Conservation (phyloP, 2,329 filamentous ascomycete genomes). For the Paraconiothyrium brasiliense region DNA sequence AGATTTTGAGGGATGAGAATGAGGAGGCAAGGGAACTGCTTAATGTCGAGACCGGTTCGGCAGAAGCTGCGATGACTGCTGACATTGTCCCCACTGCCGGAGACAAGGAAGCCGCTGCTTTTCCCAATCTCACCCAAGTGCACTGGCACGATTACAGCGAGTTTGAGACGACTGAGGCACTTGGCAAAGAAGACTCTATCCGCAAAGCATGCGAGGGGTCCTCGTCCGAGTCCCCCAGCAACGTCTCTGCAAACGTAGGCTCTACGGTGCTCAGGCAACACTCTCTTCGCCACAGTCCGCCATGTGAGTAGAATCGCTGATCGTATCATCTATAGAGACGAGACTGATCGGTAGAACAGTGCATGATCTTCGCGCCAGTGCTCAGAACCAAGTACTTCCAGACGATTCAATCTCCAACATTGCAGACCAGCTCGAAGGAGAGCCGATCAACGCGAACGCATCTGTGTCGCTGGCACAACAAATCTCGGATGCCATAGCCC, state of each 20-base stretch:
- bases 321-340: too few species aligned
- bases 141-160: neutral
- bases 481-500: neutral
- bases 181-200: neutral
- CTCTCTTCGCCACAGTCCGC: neutral
- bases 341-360: neutral
- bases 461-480: neutral
- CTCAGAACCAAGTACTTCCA: neutral
- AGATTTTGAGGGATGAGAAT: too few species aligned
- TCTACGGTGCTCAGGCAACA: neutral
- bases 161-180: neutral
- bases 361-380: neutral
- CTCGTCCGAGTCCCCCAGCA: neutral
- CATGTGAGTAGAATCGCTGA: neutral
- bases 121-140: neutral
- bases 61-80: neutral
- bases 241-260: neutral
- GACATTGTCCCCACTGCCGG: neutral
- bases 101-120: neutral
- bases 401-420: neutral
- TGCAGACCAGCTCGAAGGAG: neutral
- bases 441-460: neutral
- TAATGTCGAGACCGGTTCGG: neutral
- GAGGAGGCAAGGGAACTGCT: neutral
- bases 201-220: neutral